Conservation (phyloP, 345 rosid species). For the Heritiera fomes region DNA sequence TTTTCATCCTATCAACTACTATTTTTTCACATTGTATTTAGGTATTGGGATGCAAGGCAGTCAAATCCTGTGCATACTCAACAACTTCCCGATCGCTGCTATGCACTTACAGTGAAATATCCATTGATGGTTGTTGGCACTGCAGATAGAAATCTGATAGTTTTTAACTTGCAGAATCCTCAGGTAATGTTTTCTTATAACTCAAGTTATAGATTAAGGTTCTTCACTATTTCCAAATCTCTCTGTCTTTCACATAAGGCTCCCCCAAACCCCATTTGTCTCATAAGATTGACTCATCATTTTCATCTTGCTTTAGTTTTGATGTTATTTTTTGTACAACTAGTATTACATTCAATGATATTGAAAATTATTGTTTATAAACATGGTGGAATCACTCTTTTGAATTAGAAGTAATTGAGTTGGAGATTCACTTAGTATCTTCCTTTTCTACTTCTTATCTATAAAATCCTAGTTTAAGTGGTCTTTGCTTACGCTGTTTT, state of each 20-base stretch:
- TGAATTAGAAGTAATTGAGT: not conserved
- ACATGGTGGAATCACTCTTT: not conserved
- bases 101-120: constrained; percentile 76
- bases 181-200: constrained; percentile 52
- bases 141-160: constrained; percentile 87
- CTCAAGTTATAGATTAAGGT: not conserved
- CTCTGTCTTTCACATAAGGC: not conserved
- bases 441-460: not conserved
- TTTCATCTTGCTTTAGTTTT: constrained; percentile 1
- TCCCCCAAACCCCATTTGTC: not conserved
- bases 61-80: constrained; percentile 84
- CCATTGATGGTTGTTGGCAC: constrained; percentile 98
- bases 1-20: not conserved
- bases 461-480: not conserved
- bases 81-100: constrained; percentile 93
- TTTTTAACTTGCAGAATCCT: constrained; percentile 85
- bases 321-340: not conserved
- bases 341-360: not conserved
- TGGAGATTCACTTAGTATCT: not conserved
- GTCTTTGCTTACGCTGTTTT: constrained; percentile 5
- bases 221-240: not conserved
- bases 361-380: not conserved
- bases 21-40: constrained; percentile 26
- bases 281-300: not conserved
- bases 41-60: constrained; percentile 97